A percentile compares a stretch with the other conserved stretches of the same genome.
phyloP scores from a whole-genome alignment of 306 rosid species.

The Quercus wislizeni region DNA sequence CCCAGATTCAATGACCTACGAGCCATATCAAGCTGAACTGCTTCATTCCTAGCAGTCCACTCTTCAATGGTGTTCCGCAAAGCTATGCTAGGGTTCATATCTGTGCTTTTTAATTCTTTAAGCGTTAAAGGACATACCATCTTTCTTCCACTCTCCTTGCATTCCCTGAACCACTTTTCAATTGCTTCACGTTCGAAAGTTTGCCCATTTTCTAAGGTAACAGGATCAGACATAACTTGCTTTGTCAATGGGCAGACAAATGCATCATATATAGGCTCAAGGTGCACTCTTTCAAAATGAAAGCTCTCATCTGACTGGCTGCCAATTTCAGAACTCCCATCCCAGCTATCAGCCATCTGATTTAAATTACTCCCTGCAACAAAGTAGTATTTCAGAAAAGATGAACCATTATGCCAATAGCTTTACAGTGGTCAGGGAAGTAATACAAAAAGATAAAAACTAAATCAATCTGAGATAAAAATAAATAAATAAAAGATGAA shows the following conservation, averaged over 20 bases:
- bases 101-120: conserved; percentile 58
- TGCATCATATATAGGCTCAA: conserved; percentile 91
- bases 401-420: not conserved
- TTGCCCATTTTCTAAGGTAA: conserved; percentile 82
- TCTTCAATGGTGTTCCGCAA: conserved; percentile 97
- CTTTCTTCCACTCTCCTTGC: conserved; percentile 79
- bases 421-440: not conserved
- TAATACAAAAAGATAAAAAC: not conserved
- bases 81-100: conserved; percentile 92
- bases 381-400: conserved; percentile 17
- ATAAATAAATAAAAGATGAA: not conserved
- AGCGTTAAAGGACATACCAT: conserved; percentile 77
- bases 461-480: not conserved
- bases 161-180: conserved; percentile 96
- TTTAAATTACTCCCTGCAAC: conserved; percentile 35
- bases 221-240: conserved; percentile 93
- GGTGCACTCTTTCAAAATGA: conserved; percentile 63
- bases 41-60: conserved; percentile 96
- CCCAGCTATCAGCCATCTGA: conserved; percentile 83
- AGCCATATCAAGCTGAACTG: conserved; percentile 93
- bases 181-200: conserved; percentile 93
- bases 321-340: conserved; percentile 74
- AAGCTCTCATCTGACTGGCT: conserved; percentile 85
- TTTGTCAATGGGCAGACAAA: conserved; percentile 90
- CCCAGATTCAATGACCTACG: conserved; percentile 65